These are phyloP conservation scores for Penicillium sp. DNA, from an alignment of 2,329 filamentous ascomycete genomes.

Conservation along the genomic window DNA sequence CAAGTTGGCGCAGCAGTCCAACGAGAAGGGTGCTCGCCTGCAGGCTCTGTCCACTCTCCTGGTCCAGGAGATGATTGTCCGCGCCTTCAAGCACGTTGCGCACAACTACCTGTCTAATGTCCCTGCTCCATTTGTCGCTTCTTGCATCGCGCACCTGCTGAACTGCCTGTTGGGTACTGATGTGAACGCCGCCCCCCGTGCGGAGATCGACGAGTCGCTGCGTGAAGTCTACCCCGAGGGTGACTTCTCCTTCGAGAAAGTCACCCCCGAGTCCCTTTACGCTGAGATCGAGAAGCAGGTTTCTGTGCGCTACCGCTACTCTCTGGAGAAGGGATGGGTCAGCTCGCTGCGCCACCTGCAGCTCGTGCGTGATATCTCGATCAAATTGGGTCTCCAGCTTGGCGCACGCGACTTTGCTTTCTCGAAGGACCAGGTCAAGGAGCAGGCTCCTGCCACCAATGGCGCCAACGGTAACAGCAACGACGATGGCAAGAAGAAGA, in stretches of 20 bases:
- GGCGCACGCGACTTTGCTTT: slow-evolving; percentile 74
- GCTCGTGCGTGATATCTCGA: slow-evolving; percentile 77
- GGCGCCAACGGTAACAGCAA: slow-evolving; percentile 33
- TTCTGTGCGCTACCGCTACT: slow-evolving; percentile 69
- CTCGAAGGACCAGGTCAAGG: slow-evolving; percentile 44
- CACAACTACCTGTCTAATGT: slow-evolving; percentile 74
- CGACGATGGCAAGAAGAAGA: slow-evolving; percentile 49
- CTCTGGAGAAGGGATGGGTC: slow-evolving; percentile 64
- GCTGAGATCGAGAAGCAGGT: slow-evolving; percentile 68
- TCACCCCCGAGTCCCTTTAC: slow-evolving; percentile 68
- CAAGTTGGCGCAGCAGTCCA: slow-evolving; percentile 66
- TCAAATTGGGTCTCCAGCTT: slow-evolving; percentile 88
- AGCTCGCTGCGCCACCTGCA: slow-evolving; percentile 68
- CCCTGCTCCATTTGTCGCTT: slow-evolving; percentile 71
- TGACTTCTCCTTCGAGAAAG: slow-evolving; percentile 73
- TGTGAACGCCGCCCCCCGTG: slow-evolving; percentile 70
- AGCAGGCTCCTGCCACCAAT: slow-evolving; percentile 35
- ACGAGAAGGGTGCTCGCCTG: slow-evolving; percentile 64
- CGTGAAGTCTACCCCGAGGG: slow-evolving; percentile 73
- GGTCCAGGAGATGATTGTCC: slow-evolving; percentile 88
- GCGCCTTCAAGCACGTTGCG: slow-evolving; percentile 89
- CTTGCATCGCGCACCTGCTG: slow-evolving; percentile 78
- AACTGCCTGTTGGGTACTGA: slow-evolving; percentile 84
- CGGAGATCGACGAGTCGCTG: slow-evolving; percentile 71
- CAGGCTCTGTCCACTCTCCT: slow-evolving; percentile 72